Percentiles rank a stretch among this genome's conserved stretches.
These are phyloP conservation scores for Fermentozyma sake DNA, from an alignment of 1,139 yeast genomes.

Conservation along the genomic window DNA sequence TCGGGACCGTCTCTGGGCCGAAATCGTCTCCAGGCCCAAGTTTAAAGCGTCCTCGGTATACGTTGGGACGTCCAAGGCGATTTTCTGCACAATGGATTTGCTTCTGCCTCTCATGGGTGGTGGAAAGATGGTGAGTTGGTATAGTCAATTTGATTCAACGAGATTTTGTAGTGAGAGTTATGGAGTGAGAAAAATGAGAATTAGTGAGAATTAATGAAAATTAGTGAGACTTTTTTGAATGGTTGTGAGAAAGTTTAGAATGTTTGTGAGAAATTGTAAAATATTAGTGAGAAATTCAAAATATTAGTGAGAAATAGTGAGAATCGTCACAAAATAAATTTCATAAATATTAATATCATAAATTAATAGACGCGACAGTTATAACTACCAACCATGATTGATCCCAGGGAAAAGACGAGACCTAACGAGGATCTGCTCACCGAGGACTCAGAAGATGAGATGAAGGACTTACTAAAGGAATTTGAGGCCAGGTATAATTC, in stretches of 20 bases:
- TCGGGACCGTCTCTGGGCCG: constrained; percentile 8
- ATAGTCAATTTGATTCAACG: constrained; percentile 1
- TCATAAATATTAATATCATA: too few relatives aligned
- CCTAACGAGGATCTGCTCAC: constrained; percentile 16
- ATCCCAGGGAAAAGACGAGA: constrained; percentile 13
- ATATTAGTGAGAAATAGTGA: too few relatives aligned
- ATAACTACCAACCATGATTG: too few relatives aligned
- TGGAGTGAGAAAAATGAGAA: background rate
- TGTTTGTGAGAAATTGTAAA: too few relatives aligned
- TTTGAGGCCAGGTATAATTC: constrained; percentile 15
- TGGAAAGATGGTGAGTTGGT: background rate
- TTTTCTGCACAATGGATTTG: constrained; percentile 47
- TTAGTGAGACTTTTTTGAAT: too few relatives aligned
- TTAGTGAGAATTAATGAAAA: background rate
- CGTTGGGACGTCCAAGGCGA: constrained; percentile 37
- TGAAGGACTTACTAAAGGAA: constrained; percentile 20
- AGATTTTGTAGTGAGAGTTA: background rate
- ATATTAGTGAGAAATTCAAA: too few relatives aligned
- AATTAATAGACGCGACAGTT: too few relatives aligned
- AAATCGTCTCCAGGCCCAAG: constrained; percentile 9
- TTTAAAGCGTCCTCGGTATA: constrained; percentile 16
- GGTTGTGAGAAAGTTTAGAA: too few relatives aligned
- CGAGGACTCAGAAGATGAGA: constrained; percentile 21
- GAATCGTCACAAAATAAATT: too few relatives aligned
- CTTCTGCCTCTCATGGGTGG: constrained; percentile 41